Percentiles rank a stretch among this genome's conserved stretches.
Conservation (phyloP, 495 filamentous ascomycete genomes). For the Hypoxylon rickii region DNA sequence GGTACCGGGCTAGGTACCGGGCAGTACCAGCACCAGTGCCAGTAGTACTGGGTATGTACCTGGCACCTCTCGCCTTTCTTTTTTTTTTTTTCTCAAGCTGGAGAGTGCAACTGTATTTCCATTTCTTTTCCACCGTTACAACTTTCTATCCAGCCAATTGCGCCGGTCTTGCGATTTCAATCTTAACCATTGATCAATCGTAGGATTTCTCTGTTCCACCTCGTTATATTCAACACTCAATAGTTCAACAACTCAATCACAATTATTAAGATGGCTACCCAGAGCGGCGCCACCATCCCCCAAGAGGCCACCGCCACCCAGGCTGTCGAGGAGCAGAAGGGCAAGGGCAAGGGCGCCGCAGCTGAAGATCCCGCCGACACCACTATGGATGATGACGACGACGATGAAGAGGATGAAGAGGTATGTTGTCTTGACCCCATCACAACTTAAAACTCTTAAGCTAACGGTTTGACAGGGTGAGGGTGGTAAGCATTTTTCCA, state of each 20-base stretch:
- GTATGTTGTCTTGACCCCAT: slow-evolving; percentile 58
- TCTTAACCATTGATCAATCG: slow-evolving; percentile 27
- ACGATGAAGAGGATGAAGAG: slow-evolving; percentile 66
- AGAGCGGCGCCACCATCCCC: slow-evolving; percentile 44
- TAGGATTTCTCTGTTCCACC: slow-evolving; percentile 1
- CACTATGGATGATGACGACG: slow-evolving; percentile 71
- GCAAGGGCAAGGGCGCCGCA: slow-evolving; percentile 64
- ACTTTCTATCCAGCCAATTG: slow-evolving; percentile 22
- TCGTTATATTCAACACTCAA: slow-evolving; percentile 2
- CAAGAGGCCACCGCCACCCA: slow-evolving; percentile 38
- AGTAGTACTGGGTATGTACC: neutral
- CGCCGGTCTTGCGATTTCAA: slow-evolving; percentile 14
- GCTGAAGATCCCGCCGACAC: slow-evolving; percentile 57
- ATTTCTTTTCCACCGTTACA: slow-evolving; percentile 2
- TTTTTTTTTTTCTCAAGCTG: neutral
- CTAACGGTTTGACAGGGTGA: slow-evolving; percentile 40
- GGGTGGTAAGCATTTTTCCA: slow-evolving; percentile 45
- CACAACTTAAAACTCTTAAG: neutral
- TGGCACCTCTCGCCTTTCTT: neutral
- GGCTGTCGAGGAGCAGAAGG: slow-evolving; percentile 45
- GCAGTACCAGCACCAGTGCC: neutral
- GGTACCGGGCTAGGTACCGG: too few relatives aligned
- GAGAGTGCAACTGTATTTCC: neutral
- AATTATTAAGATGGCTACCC: slow-evolving; percentile 42
- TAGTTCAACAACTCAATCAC: slow-evolving; percentile 5